Conservation (phyloP, 2,329 filamentous ascomycete genomes). For the Fusarium devonianum region DNA sequence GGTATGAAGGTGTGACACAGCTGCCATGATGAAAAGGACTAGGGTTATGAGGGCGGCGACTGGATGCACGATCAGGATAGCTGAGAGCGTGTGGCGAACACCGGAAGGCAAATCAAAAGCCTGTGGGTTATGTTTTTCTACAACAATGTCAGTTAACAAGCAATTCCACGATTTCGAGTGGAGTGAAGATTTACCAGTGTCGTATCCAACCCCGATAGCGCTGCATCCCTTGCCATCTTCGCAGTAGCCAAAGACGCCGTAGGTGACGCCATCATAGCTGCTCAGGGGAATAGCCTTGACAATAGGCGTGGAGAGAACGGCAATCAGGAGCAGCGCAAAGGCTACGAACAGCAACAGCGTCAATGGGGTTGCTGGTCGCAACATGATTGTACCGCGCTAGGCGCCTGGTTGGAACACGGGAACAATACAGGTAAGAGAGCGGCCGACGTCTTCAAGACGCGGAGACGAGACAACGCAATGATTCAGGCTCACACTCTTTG, state of each 20-base stretch:
- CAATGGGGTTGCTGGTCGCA: slow-evolving; percentile 92
- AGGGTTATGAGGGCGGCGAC: slow-evolving; percentile 87
- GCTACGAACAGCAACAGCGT: slow-evolving; percentile 84
- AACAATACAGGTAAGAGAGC: slow-evolving; percentile 20
- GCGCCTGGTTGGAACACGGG: slow-evolving; percentile 12
- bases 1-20: slow-evolving; percentile 83
- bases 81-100: slow-evolving; percentile 73
- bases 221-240: slow-evolving; percentile 68
- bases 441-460: slow-evolving; percentile 38
- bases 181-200: slow-evolving; percentile 68
- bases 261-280: slow-evolving; percentile 76
- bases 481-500: slow-evolving; percentile 7
- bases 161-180: neutral
- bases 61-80: slow-evolving; percentile 91
- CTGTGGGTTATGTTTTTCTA: slow-evolving; percentile 42
- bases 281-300: slow-evolving; percentile 86
- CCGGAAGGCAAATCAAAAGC: slow-evolving; percentile 64
- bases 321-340: slow-evolving; percentile 84
- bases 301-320: slow-evolving; percentile 90
- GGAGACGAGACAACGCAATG: slow-evolving; percentile 11
- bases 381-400: slow-evolving; percentile 64
- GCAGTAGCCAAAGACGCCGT: slow-evolving; percentile 95
- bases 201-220: slow-evolving; percentile 82
- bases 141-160: slow-evolving; percentile 17
- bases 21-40: slow-evolving; percentile 81